These are phyloP conservation scores for Coemansia sp. DNA, from an alignment of 371 early-diverging fungal species.

Conservation along the genomic window DNA sequence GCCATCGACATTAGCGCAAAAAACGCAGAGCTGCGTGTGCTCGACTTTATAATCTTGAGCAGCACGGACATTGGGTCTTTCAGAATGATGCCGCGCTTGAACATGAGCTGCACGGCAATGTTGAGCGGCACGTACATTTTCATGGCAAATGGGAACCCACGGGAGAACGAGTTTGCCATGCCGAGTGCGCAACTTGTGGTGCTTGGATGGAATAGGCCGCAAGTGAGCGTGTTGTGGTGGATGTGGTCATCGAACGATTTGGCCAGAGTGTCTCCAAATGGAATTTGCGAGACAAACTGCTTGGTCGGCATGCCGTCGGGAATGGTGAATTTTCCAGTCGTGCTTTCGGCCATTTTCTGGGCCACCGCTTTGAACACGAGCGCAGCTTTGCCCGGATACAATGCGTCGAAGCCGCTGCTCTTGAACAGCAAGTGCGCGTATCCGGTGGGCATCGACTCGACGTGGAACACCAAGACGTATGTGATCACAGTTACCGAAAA, in stretches of 20 bases:
- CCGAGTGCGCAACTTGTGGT: constrained; percentile 56
- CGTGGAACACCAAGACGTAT: constrained; percentile 24
- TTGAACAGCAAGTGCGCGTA: constrained; percentile 21
- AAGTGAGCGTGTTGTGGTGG: constrained; percentile 67
- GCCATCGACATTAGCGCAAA: constrained; percentile 65
- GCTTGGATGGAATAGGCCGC: constrained; percentile 72
- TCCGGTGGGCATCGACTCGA: constrained; percentile 27
- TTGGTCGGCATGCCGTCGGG: constrained; percentile 31
- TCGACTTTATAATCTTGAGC: constrained; percentile 55
- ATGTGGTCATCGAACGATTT: constrained; percentile 14
- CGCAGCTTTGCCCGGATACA: constrained; percentile 18
- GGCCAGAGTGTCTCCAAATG: constrained; percentile 15
- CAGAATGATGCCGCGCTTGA: constrained; percentile 24
- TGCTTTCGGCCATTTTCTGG: not conserved
- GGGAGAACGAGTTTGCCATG: constrained; percentile 22
- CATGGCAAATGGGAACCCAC: constrained; percentile 43
- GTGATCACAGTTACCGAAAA: constrained; percentile 17
- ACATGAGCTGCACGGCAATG: constrained; percentile 43
- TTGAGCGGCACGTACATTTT: constrained; percentile 40
- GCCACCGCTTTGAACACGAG: constrained; percentile 15
- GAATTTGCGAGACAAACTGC: constrained; percentile 17
- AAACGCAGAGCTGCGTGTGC: constrained; percentile 69
- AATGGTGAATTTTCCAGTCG: not conserved
- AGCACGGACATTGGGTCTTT: constrained; percentile 43
- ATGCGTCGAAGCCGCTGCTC: constrained; percentile 29